Base-by-base conservation (phyloP, 2,329 filamentous ascomycete species). In the Colletotrichum sp. region DNA sequence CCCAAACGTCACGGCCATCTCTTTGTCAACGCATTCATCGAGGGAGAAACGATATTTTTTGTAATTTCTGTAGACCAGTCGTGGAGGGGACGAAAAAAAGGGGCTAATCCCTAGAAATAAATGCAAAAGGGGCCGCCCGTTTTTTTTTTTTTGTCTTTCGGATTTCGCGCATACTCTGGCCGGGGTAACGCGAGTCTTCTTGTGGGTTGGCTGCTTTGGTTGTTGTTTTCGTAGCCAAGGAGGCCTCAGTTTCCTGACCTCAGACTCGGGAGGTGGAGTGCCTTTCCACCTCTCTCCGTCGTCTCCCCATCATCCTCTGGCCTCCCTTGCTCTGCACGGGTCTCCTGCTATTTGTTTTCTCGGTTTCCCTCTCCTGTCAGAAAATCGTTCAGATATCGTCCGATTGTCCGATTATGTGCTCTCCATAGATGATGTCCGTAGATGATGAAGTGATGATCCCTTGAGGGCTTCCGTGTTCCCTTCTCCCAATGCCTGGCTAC, bases 91-190 rank as follows among this genome's bases (percentile, higher is more conserved):
- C 44, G 55, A 52, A 52, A 39, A 49, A 62, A 61, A 55, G 67
- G 72, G 69, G 69, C 64, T 69, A 72, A 65, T 72, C 72, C 64
- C 64, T 52, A 19, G 49, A 73, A 76, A 69, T 36, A 77, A 77
- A 71, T 71, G 71, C 75, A 77, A 39, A 75, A 77, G 74, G 74
- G 74, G 72, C 75, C 75, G 39, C 75, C 66, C 72, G 15, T 11
- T 67, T 69, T 62, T 66, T 69, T n/a, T n/a, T 62, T 61, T 6
- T 29, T 44, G 25, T 55, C 27, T 67, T 52, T 30, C 34, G 36
- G 44, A 57, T 69, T 59, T 63, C 25, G 59, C 64, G 44, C 34
- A 36, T 52, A 39, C 65, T 69, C 34, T 74, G 74, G 71, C 64
- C 44, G 59, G 73, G 64, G 34, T 44, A 59, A 69, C 44, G 59